A percentile compares a stretch with the other conserved stretches of the same genome.
Conservation (phyloP, 768 basidiomycete species). For the Exsudoporus frostii region DNA sequence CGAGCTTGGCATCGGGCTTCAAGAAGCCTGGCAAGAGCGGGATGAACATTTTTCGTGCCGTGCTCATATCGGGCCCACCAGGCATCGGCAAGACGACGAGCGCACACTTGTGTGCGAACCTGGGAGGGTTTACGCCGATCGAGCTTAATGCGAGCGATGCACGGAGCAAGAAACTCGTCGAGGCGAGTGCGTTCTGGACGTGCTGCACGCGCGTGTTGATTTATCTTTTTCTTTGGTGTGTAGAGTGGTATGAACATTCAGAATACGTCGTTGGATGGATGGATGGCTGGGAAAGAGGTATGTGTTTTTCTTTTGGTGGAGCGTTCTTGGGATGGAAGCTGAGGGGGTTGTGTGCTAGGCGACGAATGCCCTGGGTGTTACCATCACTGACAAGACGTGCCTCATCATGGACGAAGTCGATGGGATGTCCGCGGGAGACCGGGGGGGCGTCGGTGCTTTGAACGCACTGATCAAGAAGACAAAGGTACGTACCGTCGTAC, state of each 20-base stretch:
- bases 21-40: constrained; percentile 93
- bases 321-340: not conserved
- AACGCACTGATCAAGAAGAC: constrained; percentile 91
- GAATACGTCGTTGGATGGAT: constrained; percentile 86
- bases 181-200: constrained; percentile 45
- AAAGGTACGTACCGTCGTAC: constrained; percentile 46
- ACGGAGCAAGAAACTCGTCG: constrained; percentile 94
- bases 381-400: constrained; percentile 76
- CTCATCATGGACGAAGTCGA: constrained; percentile 99
- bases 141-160: constrained; percentile 97
- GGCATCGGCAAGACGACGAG: constrained; percentile 98
- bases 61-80: constrained; percentile 90
- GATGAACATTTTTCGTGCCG: constrained; percentile 81
- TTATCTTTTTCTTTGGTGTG: not conserved
- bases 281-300: constrained; percentile 61
- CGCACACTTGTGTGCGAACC: constrained; percentile 87
- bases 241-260: constrained; percentile 89
- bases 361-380: constrained; percentile 66
- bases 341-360: constrained; percentile 31
- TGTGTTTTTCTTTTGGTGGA: constrained; percentile 28
- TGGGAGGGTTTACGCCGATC: constrained; percentile 89
- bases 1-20: constrained; percentile 70
- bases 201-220: not conserved
- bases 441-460: constrained; percentile 93
- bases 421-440: constrained; percentile 97